Evolutionary conservation across 768 basidiomycete genomes (phyloP), one percentile per base, ranked within the genome.

Genomic region (Phylloporus sp.): DNA sequence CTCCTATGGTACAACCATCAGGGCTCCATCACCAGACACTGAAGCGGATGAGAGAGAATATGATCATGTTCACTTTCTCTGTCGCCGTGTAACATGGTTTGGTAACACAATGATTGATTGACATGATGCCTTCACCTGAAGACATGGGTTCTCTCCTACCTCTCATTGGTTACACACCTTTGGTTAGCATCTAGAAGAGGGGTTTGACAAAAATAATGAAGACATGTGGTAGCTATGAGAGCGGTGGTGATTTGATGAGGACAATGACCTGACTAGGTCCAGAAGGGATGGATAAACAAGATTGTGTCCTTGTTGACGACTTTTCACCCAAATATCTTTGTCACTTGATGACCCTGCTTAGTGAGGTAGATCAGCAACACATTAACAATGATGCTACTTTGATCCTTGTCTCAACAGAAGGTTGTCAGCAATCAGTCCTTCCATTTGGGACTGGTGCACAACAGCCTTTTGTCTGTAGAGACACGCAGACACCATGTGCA

Each of bases 71-170:
- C 65, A 60, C 13, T 64, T 60, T 35, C 63, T 92, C 50, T 88
- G 95, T 54, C 61, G 86, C 42, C 86, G 95, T 9, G 69, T 79
- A 50, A 93, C 93, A 1, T 88, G 95, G 49, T 90, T 88, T 29
- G 95, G 95, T 4, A 80, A 90, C 26, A 65, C 85, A 13, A 73
- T 83, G 55, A 59, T 95, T 16, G 93, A 97, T 70, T 80, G 95
- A 44, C 80, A 85, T 13, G 68, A 73, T 51, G 58, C 69, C 13
- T 59, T 64, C 49, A 57, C 58, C 32, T 58, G 60, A 45, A 55
- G 53, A 31, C 59, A 59, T 18, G 69, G 65, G n/a, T 59, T 69
- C 26, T 50, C 47, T 46, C 55, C 59, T 0, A 35, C 53, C 0
- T 12, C 45, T 4, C 45, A 47, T 15, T 58, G 48, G n/a, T 29